Evolutionary conservation across 805 yeast genomes (phyloP), one percentile per base, ranked within the genome.

Genomic region (Teunomyces lycoperdinae): DNA sequence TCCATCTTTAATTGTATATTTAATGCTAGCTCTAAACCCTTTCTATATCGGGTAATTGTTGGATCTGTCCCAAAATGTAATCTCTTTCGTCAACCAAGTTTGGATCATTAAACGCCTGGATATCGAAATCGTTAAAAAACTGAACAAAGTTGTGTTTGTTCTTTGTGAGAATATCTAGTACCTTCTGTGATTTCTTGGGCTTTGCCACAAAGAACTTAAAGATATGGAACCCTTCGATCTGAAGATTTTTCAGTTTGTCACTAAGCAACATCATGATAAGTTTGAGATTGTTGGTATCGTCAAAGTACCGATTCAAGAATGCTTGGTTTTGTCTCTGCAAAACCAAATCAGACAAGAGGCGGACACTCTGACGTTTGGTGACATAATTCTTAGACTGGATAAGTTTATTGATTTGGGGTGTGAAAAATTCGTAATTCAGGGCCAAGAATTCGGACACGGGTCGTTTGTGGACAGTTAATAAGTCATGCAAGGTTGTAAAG

Each of bases 121-220:
- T 76, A 48, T 80, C 82, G 61, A 90, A 88, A 33, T 74, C 77
- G 42, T 79, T 78, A 50, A 92, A 77, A 61, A 88, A 89, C 29
- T 74, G 73, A 33, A 91, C 64, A 52, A 92, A 77, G 59, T 87
- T 88, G 35, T 81, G 86, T 59, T 89, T 82, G 66, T 94, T 94
- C 61, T 91, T 90, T 41, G 84, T 80, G 54, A 94, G 73, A 16
- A 92, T 87, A 64, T 92, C 97, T 46, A 79, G 69, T 2, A 94
- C 83, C 6, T 85, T 81, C 63, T 85, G 89, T 2, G 89, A 76
- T 64, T 91, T 91, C 53, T 85, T 83, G 4, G 99, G 99, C 66
- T 94, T 94, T 4, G 97, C 98, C n/a, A 90, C 90, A 67, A 94
- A 89, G 34, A 91, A 87, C 68, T 92, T 94, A 72, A 94, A 92